A percentile compares a stretch with the other conserved stretches of the same genome.
Conservation (phyloP, 768 basidiomycete genomes). For the Infundibulicybe gibba region DNA sequence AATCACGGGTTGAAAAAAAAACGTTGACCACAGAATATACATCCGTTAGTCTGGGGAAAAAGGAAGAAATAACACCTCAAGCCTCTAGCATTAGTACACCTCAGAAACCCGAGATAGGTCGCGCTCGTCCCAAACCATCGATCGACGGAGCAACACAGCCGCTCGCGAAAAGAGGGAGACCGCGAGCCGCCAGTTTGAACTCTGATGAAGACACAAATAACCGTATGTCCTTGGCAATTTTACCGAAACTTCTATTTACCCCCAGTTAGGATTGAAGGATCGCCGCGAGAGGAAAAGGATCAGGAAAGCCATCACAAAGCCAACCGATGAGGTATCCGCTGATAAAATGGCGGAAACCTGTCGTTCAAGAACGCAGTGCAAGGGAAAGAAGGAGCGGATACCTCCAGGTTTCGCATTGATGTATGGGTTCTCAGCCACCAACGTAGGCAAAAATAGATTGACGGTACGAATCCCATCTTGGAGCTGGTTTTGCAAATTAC, state of each 20-base stretch:
- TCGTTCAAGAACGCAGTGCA: conserved; percentile 6
- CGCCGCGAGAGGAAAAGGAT: conserved; percentile 61
- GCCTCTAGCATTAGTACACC: too few species aligned
- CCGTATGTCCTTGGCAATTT: conserved; percentile 22
- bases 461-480: conserved; percentile 40
- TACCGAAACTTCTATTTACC: neutral
- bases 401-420: conserved; percentile 58
- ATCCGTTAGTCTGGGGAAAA: conserved; percentile 2
- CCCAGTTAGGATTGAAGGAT: conserved; percentile 51
- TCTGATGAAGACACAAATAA: conserved; percentile 31
- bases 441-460: conserved; percentile 57
- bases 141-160: too few species aligned
- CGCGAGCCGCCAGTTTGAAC: conserved; percentile 6
- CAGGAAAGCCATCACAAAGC: conserved; percentile 52
- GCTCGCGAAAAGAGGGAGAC: too few species aligned
- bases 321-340: conserved; percentile 3
- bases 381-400: conserved; percentile 27
- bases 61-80: neutral
- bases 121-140: too few species aligned
- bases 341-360: too few species aligned
- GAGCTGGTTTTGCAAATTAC: neutral
- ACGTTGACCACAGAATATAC: neutral
- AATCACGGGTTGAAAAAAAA: conserved; percentile 33
- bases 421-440: conserved; percentile 63
- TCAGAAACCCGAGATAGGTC: too few species aligned